phyloP scores from a whole-genome alignment of 2,329 filamentous ascomycete genomes.

The Fusarium haematococcum region DNA sequence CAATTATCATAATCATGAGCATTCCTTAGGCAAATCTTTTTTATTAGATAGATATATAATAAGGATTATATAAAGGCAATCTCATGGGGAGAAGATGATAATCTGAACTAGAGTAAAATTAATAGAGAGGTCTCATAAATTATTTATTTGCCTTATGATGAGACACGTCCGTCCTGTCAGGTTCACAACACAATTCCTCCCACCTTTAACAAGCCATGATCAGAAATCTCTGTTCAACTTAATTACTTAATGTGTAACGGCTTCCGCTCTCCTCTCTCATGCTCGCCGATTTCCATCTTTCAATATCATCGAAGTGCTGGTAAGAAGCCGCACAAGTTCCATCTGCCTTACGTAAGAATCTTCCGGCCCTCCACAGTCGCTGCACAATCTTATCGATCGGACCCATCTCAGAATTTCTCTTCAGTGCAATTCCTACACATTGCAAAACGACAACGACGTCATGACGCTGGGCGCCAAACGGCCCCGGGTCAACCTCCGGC shows the following conservation, averaged over 20 bases:
- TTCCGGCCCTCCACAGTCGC: neutral
- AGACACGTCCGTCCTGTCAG: neutral
- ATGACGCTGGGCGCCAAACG: constrained; percentile 33
- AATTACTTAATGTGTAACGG: neutral
- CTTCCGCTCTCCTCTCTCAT: neutral
- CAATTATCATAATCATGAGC: neutral
- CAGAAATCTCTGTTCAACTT: neutral
- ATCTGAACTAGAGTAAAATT: neutral
- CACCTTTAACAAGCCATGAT: neutral
- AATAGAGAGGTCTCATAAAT: neutral
- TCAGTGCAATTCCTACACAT: too few species aligned
- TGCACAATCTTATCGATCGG: neutral
- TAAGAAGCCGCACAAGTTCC: neutral
- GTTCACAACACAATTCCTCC: neutral
- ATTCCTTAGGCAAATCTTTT: neutral
- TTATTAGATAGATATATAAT: neutral
- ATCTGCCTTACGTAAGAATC: neutral
- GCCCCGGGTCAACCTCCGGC: constrained; percentile 36
- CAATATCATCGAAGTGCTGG: neutral
- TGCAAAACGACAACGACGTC: neutral
- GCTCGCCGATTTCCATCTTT: neutral
- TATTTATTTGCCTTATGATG: neutral
- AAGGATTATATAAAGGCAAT: neutral
- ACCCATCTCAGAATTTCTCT: neutral
- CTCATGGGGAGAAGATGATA: neutral